phyloP scores from a whole-genome alignment of 352 stramenopile species.

The Phytophthora vignae region DNA sequence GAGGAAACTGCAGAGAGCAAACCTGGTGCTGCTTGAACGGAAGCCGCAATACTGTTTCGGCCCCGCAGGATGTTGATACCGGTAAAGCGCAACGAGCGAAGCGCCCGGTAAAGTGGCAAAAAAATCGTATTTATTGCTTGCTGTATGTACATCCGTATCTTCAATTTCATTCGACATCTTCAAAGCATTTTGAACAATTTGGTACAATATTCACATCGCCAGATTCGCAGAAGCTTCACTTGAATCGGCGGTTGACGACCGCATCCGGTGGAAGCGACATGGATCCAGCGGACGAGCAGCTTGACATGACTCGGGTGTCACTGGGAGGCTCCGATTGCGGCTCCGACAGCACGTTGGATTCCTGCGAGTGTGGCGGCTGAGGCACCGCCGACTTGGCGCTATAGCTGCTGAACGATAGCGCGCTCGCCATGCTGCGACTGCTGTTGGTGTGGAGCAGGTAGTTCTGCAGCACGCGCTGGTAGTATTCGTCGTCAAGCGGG shows the following conservation, averaged over 20 bases:
- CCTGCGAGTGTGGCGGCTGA: conserved; percentile 35
- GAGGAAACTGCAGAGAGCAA: not conserved
- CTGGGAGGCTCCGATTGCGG: conserved; percentile 30
- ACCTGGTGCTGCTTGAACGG: not conserved
- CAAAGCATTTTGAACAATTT: conserved; percentile 40
- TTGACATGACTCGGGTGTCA: conserved; percentile 26
- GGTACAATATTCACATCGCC: conserved; percentile 25
- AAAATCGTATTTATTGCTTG: conserved; percentile 34
- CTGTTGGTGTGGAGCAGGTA: conserved; percentile 70
- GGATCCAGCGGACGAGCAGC: conserved; percentile 20
- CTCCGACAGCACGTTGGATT: conserved; percentile 36
- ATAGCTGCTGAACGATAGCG: conserved; percentile 58
- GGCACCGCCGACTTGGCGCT: conserved; percentile 24
- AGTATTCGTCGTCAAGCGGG: conserved; percentile 73
- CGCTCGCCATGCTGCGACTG: conserved; percentile 46
- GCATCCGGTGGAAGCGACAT: conserved; percentile 23
- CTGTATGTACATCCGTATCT: conserved; percentile 31
- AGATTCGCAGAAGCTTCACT: conserved; percentile 21
- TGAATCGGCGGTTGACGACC: conserved; percentile 31
- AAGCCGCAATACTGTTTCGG: not conserved
- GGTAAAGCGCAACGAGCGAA: not conserved
- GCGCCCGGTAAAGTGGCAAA: conserved; percentile 16
- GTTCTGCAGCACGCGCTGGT: conserved; percentile 65
- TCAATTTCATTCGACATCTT: conserved; percentile 26
- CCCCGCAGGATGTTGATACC: not conserved